A percentile compares a stretch with the other conserved stretches of the same genome.
These are phyloP conservation scores for Fusarium verticillioides DNA, from an alignment of 2,329 filamentous ascomycete genomes.

Conservation along the genomic window DNA sequence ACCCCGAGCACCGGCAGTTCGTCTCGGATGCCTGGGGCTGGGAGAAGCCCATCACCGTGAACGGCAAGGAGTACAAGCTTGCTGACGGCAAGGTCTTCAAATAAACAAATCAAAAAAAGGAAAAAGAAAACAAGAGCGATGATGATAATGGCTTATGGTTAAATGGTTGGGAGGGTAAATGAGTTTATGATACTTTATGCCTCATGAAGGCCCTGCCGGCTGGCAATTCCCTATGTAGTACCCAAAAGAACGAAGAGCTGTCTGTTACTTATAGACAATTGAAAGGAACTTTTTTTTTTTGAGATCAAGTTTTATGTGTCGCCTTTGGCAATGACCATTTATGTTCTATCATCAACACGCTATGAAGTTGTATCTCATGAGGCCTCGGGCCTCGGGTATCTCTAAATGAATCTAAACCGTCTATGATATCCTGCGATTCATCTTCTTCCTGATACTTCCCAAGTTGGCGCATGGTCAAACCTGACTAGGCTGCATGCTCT, in stretches of 20 bases:
- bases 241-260: conserved; percentile 29
- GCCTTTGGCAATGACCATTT: neutral
- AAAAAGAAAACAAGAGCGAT: conserved; percentile 34
- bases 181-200: conserved; percentile 45
- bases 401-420: conserved; percentile 10
- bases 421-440: neutral
- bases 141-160: conserved; percentile 51
- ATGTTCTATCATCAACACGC: neutral
- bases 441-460: neutral
- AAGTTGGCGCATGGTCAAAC: neutral
- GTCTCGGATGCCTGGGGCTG: conserved; percentile 90
- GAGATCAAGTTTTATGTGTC: neutral
- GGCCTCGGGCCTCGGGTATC: conserved; percentile 32
- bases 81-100: conserved; percentile 99
- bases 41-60: conserved; percentile 83
- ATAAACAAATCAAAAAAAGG: conserved; percentile 65
- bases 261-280: conserved; percentile 36
- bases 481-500: neutral
- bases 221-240: conserved; percentile 38
- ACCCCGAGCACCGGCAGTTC: conserved; percentile 84
- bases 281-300: conserved; percentile 16
- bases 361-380: conserved; percentile 8
- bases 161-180: conserved; percentile 44
- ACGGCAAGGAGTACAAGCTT: conserved; percentile 90
- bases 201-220: conserved; percentile 39